Evolutionary conservation across 2,329 filamentous ascomycete species (phyloP).

Genomic region (Xylariaceae sp.): DNA sequence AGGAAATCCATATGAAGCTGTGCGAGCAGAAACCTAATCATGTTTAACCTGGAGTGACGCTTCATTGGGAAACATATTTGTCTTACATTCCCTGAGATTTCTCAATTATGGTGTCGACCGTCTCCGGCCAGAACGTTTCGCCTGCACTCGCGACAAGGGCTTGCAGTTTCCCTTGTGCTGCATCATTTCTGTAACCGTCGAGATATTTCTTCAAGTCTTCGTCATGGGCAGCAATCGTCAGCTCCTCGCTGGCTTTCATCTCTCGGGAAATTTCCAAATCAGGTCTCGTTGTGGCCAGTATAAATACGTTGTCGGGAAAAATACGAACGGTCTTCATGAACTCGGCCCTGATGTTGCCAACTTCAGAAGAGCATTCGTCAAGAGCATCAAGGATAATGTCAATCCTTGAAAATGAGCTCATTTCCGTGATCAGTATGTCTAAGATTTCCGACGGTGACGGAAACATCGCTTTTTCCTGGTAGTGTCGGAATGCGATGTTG

Average conservation of each 20-base stretch:
- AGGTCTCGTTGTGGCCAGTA: constrained; percentile 3
- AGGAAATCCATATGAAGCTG: constrained; percentile 7
- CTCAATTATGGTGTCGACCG: neutral
- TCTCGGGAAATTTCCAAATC: neutral
- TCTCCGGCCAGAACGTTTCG: neutral
- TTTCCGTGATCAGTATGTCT: constrained; percentile 4
- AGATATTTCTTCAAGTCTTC: constrained; percentile 5
- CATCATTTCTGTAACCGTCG: neutral
- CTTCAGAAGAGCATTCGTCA: constrained; percentile 4
- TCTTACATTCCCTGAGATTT: constrained; percentile 8
- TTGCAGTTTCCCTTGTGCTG: neutral
- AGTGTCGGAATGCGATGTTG: constrained; percentile 1
- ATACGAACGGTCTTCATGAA: constrained; percentile 1
- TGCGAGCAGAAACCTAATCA: constrained; percentile 5
- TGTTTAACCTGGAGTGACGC: neutral
- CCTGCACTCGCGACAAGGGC: neutral
- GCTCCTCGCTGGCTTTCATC: neutral
- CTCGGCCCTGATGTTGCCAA: neutral
- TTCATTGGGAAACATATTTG: neutral
- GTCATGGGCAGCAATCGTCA: neutral
- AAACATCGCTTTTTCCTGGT: neutral
- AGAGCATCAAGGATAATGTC: constrained; percentile 7
- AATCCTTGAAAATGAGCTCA: neutral
- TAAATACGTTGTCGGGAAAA: constrained; percentile 2
- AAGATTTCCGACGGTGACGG: neutral